Conservation (phyloP, 495 filamentous ascomycete genomes). For the Pyrenopolyporus hunteri region DNA sequence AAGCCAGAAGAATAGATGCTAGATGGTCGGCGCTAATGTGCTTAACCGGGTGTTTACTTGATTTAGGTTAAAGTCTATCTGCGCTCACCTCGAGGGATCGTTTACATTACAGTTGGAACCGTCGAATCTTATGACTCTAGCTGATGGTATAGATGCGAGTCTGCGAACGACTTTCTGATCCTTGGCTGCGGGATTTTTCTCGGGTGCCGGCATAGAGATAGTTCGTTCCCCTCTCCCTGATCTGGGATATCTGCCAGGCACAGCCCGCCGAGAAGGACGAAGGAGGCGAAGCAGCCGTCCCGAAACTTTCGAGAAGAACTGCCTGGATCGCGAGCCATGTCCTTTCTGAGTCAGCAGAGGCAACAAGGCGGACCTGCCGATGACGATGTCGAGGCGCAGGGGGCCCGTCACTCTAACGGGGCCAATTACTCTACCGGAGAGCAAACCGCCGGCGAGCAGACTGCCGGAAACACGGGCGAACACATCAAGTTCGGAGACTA, state of each 20-base stretch:
- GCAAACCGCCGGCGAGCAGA: neutral
- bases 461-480: conserved; percentile 3
- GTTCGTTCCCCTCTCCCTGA: neutral
- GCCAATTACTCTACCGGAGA: conserved; percentile 10
- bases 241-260: conserved; percentile 16
- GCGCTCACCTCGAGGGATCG: neutral
- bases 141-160: conserved; percentile 10
- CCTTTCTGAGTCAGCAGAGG: conserved; percentile 24
- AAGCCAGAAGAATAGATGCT: neutral
- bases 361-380: conserved; percentile 8
- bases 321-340: conserved; percentile 16
- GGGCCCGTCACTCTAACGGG: conserved; percentile 29
- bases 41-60: conserved; percentile 11
- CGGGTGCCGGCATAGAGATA: conserved; percentile 1
- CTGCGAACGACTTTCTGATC: conserved; percentile 4
- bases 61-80: conserved; percentile 24
- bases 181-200: conserved; percentile 21
- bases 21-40: neutral
- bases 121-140: conserved; percentile 19
- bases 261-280: neutral
- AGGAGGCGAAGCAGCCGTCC: neutral
- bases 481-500: conserved; percentile 38
- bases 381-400: conserved; percentile 33
- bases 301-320: neutral
- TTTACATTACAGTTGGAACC: conserved; percentile 15